Percentiles rank a stretch among this genome's conserved stretches.
phyloP scores from a whole-genome alignment of 345 rosid genomes.

The Odontarrhena argentea region DNA sequence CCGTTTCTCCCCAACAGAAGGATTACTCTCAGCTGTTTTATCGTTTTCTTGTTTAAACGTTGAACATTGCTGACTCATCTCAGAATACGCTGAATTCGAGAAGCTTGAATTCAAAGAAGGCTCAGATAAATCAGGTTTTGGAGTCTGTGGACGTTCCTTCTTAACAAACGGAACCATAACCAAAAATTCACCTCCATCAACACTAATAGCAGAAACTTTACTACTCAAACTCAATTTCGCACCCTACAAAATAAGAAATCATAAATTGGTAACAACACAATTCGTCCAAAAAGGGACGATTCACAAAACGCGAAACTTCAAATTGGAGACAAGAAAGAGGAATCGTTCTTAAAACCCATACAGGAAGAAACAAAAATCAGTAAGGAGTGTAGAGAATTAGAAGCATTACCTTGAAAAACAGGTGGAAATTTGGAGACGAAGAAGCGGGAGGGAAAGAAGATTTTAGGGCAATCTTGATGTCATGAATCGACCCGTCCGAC shows the following conservation, averaged over 20 bases:
- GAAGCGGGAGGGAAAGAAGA: conserved; percentile 65
- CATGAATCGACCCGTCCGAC: conserved; percentile 45
- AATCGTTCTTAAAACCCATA: neutral
- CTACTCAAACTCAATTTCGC: conserved; percentile 52
- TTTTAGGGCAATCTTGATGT: conserved; percentile 61
- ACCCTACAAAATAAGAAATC: conserved; percentile 52
- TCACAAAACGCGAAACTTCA: conserved; percentile 1
- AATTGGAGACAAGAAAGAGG: neutral
- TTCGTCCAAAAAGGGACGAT: neutral
- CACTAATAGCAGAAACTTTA: conserved; percentile 43
- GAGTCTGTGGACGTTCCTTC: conserved; percentile 52
- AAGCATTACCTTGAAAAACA: conserved; percentile 68
- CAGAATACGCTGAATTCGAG: conserved; percentile 64
- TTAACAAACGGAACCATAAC: conserved; percentile 68
- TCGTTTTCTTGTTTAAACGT: conserved; percentile 33
- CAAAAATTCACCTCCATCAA: conserved; percentile 57
- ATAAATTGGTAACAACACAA: neutral
- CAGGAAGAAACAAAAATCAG: neutral
- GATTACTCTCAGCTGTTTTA: conserved; percentile 30
- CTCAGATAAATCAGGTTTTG: conserved; percentile 42
- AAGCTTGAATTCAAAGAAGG: conserved; percentile 41
- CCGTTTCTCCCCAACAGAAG: conserved; percentile 44
- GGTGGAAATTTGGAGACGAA: conserved; percentile 67
- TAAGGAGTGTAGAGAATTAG: neutral
- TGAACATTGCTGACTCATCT: conserved; percentile 57